Evolutionary conservation across 352 stramenopile genomes (phyloP).

Genomic region (Pythium sp.): DNA sequence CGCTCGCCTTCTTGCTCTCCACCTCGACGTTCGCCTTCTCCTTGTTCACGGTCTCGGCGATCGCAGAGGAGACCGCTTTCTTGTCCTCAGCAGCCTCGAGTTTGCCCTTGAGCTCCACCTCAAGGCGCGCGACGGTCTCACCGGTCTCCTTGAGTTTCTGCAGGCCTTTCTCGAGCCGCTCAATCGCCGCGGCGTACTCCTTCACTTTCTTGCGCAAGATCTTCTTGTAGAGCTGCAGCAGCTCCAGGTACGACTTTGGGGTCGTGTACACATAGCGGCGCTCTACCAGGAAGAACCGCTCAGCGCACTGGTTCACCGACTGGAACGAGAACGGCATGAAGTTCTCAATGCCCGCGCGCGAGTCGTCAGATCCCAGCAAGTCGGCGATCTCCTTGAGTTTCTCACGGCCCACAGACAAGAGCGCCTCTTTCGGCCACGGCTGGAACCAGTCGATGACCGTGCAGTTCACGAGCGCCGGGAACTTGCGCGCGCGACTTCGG

Average conservation of each 20-base stretch:
- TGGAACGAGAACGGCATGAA: conserved; percentile 97
- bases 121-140: conserved; percentile 90
- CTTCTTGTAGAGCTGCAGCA: conserved; percentile 94
- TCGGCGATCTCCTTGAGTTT: conserved; percentile 86
- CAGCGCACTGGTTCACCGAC: conserved; percentile 90
- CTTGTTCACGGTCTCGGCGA: conserved; percentile 93
- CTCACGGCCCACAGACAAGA: conserved; percentile 89
- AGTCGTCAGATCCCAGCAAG: conserved; percentile 78
- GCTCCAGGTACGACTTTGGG: conserved; percentile 94
- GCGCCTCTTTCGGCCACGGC: conserved; percentile 91
- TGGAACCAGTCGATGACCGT: conserved; percentile 96
- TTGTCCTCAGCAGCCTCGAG: conserved; percentile 96
- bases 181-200: conserved; percentile 87
- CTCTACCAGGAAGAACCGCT: conserved; percentile 90
- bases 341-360: conserved; percentile 87
- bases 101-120: conserved; percentile 94
- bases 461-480: conserved; percentile 94
- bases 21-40: conserved; percentile 95
- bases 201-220: conserved; percentile 91
- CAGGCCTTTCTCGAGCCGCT: conserved; percentile 90
- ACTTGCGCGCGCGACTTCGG: conserved; percentile 91
- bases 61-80: conserved; percentile 91
- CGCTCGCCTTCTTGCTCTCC: conserved; percentile 92
- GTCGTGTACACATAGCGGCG: conserved; percentile 94
- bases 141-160: conserved; percentile 93